Evolutionary conservation across 768 basidiomycete genomes (phyloP).

Genomic region (Strobilomyces dryophilus): DNA sequence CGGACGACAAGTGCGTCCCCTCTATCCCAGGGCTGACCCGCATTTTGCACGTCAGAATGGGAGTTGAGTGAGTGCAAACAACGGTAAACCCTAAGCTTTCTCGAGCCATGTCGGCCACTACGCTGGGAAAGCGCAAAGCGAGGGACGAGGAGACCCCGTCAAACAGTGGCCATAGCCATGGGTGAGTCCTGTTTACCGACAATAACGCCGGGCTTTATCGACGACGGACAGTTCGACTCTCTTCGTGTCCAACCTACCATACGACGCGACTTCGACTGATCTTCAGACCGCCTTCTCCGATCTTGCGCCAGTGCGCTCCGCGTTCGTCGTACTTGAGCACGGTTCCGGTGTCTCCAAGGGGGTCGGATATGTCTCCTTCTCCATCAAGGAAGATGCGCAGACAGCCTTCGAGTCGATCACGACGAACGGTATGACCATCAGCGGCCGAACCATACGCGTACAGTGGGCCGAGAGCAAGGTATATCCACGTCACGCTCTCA

Average conservation of each 20-base stretch:
- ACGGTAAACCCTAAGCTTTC: too few relatives aligned
- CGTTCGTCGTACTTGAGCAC: conserved; percentile 86
- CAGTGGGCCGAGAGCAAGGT: conserved; percentile 84
- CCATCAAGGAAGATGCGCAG: conserved; percentile 85
- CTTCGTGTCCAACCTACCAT: conserved; percentile 92
- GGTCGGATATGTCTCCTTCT: conserved; percentile 94
- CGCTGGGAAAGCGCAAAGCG: conserved; percentile 28
- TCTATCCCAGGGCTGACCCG: not conserved
- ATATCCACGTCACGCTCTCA: conserved; percentile 3
- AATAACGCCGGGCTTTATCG: not conserved
- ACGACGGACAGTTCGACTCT: conserved; percentile 61
- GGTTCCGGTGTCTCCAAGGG: conserved; percentile 80
- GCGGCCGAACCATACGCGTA: conserved; percentile 66
- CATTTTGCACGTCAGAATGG: conserved; percentile 49
- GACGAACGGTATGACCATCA: conserved; percentile 60
- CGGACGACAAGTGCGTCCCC: conserved; percentile 25
- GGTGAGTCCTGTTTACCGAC: conserved; percentile 11
- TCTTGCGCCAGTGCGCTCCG: conserved; percentile 89
- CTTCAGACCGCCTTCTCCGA: conserved; percentile 92
- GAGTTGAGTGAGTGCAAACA: too few relatives aligned
- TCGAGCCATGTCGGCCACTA: conserved; percentile 6
- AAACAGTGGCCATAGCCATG: conserved; percentile 10
- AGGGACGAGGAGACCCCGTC: conserved; percentile 14
- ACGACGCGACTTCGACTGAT: conserved; percentile 85
- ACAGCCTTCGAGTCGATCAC: conserved; percentile 61